These are phyloP conservation scores for Hanseniaspora thailandica DNA, from an alignment of 805 yeast genomes.

Conservation along the genomic window DNA sequence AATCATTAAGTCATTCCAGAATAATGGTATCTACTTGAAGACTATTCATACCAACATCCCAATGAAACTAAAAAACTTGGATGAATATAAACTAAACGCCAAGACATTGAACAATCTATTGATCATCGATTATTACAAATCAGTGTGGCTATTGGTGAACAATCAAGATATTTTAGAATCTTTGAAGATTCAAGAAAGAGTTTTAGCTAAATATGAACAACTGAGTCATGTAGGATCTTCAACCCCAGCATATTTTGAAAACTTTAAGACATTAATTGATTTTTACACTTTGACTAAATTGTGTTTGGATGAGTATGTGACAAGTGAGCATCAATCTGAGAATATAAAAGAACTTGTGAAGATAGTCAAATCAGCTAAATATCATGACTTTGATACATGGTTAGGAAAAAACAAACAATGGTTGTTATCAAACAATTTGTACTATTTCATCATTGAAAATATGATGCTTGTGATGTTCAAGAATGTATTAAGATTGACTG, in stretches of 20 bases:
- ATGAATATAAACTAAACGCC: neutral
- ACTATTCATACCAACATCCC: slow-evolving; percentile 10
- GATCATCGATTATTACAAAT: neutral
- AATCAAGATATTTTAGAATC: slow-evolving; percentile 6
- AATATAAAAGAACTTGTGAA: slow-evolving; percentile 29
- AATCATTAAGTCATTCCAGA: slow-evolving; percentile 3
- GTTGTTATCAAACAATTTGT: slow-evolving; percentile 27
- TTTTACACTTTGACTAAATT: neutral
- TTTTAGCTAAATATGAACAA: neutral
- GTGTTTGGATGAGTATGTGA: slow-evolving; percentile 3
- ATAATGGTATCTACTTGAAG: slow-evolving; percentile 2
- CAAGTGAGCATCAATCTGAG: neutral
- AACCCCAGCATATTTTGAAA: neutral
- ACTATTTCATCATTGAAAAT: slow-evolving; percentile 34
- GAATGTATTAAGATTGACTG: slow-evolving; percentile 25
- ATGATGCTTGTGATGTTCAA: slow-evolving; percentile 34
- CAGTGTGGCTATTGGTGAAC: neutral
- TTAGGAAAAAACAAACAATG: slow-evolving; percentile 26
- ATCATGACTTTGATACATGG: slow-evolving; percentile 28
- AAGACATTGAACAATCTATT: neutral
- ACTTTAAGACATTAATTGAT: neutral
- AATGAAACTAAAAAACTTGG: slow-evolving; percentile 2
- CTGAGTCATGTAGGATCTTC: neutral
- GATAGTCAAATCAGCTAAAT: slow-evolving; percentile 35
- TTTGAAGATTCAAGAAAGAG: neutral